Conservation (phyloP, 148 eudicot species). For the Chenopodium album region DNA sequence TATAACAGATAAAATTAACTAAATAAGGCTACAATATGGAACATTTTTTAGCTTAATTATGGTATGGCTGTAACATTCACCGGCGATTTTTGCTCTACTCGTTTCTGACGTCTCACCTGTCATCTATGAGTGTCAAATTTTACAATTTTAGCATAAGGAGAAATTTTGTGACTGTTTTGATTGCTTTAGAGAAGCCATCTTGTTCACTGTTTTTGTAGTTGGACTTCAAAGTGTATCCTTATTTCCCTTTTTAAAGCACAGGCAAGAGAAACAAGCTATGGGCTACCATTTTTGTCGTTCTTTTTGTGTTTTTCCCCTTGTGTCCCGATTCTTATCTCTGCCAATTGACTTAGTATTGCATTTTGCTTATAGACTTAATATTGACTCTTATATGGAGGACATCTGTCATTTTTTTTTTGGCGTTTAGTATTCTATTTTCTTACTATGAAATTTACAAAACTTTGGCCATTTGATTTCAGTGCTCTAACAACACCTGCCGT, state of each 20-base stretch:
- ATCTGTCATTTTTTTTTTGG: not conserved
- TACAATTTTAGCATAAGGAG: not conserved
- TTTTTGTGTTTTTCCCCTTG: not conserved
- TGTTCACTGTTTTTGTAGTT: not conserved
- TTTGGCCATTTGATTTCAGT: conserved; percentile 44
- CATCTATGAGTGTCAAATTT: not conserved
- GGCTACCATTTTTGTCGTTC: not conserved
- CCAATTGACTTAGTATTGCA: not conserved
- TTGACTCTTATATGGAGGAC: not conserved
- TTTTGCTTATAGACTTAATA: too few relatives aligned
- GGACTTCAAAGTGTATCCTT: not conserved
- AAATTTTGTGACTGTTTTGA: not conserved
- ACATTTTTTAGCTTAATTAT: not conserved
- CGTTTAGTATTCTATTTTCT: not conserved
- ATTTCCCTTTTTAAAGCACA: not conserved
- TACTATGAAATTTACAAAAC: not conserved
- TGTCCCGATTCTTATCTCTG: not conserved
- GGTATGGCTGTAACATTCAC: not conserved
- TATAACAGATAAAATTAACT: not conserved
- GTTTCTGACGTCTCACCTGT: not conserved
- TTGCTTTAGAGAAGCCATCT: not conserved
- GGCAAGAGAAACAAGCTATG: not conserved
- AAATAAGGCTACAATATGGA: not conserved
- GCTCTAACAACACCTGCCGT: conserved; percentile 77
- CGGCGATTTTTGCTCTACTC: not conserved